These are phyloP conservation scores for Blastocystis sp. DNA, from an alignment of 352 stramenopile genomes.

Conservation along the genomic window DNA sequence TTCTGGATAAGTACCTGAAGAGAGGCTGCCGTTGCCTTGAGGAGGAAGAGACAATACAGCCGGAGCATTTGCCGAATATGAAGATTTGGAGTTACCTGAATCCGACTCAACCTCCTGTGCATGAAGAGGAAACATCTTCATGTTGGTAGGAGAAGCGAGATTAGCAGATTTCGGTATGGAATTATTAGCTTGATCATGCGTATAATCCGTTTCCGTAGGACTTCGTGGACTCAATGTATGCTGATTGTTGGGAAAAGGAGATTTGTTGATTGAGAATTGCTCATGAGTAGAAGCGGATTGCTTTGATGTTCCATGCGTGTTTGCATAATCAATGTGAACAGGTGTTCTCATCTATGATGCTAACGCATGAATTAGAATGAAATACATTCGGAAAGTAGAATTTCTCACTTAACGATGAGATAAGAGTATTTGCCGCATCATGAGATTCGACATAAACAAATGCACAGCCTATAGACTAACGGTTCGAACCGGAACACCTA, in stretches of 20 bases:
- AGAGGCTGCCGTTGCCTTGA: background rate
- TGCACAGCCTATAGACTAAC: background rate
- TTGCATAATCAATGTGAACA: slow-evolving; percentile 35
- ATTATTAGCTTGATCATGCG: background rate
- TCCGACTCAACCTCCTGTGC: no score
- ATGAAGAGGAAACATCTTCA: background rate
- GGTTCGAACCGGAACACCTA: background rate
- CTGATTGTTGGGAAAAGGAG: background rate
- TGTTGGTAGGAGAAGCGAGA: background rate
- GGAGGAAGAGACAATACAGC: background rate
- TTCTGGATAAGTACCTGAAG: background rate
- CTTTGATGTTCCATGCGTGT: background rate
- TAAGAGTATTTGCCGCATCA: background rate
- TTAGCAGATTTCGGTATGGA: no score
- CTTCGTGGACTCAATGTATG: background rate
- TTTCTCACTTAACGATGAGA: background rate
- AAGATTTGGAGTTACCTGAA: no score
- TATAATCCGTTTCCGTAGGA: background rate
- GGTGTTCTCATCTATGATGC: slow-evolving; percentile 7
- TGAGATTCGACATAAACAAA: slow-evolving; percentile 25
- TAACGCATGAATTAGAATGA: background rate
- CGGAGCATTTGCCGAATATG: background rate
- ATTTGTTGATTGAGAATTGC: background rate
- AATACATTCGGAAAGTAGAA: background rate
- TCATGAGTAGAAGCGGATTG: background rate